phyloP scores from a whole-genome alignment of 768 basidiomycete species.

The Tricholoma saponaceum region DNA sequence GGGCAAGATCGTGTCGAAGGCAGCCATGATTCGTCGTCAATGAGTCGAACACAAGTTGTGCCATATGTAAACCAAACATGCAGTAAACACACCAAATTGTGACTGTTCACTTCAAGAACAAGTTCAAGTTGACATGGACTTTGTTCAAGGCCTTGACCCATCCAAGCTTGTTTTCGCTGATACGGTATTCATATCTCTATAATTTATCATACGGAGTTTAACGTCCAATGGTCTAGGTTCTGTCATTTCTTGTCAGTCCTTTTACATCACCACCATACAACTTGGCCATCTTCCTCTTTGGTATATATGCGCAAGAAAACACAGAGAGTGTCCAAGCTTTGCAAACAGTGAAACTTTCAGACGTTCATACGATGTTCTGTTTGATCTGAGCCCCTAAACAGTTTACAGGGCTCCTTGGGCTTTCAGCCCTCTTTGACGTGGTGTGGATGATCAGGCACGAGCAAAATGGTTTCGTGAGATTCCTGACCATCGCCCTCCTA shows the following conservation, averaged over 20 bases:
- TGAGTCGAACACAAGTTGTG: too few relatives aligned
- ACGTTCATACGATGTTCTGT: not conserved
- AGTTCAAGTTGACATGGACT: constrained; percentile 53
- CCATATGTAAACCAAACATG: not conserved
- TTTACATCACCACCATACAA: constrained; percentile 69
- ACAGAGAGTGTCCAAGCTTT: constrained; percentile 60
- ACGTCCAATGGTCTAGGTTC: constrained; percentile 32
- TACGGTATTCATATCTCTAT: constrained; percentile 41
- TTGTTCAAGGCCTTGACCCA: constrained; percentile 67
- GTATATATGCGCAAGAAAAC: constrained; percentile 67
- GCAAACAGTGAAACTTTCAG: constrained; percentile 44
- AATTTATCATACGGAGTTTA: not conserved
- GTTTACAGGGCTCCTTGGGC: constrained; percentile 63
- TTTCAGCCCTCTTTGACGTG: constrained; percentile 64
- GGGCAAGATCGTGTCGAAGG: constrained; percentile 68
- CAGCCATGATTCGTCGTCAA: too few relatives aligned
- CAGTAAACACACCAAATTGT: not conserved
- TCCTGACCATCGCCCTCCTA: constrained; percentile 52
- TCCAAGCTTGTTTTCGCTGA: constrained; percentile 62
- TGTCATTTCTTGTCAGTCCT: constrained; percentile 57
- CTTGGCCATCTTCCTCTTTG: constrained; percentile 79
- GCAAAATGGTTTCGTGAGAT: constrained; percentile 51
- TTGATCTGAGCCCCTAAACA: constrained; percentile 22
- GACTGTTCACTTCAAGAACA: too few relatives aligned
- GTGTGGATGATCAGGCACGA: constrained; percentile 60